Evolutionary conservation across 2,329 filamentous ascomycete genomes (phyloP), one percentile per base, ranked within the genome.

Genomic region (Alternaria atra): DNA sequence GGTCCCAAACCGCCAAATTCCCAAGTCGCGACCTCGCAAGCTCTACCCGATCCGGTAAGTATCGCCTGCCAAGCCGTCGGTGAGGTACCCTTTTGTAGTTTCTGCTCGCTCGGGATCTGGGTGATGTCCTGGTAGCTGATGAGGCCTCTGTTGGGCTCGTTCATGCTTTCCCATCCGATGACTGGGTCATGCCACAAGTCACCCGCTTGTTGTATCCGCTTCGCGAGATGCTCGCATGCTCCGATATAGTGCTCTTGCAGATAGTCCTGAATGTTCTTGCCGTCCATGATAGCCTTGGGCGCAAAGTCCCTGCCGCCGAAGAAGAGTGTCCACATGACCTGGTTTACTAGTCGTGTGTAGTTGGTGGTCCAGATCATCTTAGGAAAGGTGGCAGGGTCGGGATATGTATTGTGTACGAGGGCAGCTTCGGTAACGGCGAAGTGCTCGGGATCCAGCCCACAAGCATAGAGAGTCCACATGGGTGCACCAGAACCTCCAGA

Each of bases 331-430:
- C 97, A 98, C 69, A 98, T 93, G 46, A 93, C 94, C 67, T 94
- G 92, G 51, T 90, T 91, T 3, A 91, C 94, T 51, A 98, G 84
- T 25, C 95, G 88, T 63, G 89, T 91, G 79, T 99, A 99, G 77
- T 99, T 99, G 52, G 96, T 98, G 15, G 94, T 93, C 95, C 95
- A 99, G 59, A 98, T 94, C 96, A 99, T 99, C 82, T 97, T 98
- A 25, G 95, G 95, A 68, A 94, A 99, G 1, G 90, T 86, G 27
- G 89, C 89, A 8, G 94, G 93, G 20, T 97, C 87, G 9, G 92
- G 89, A 75, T 92, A 97, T 2, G 92, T 96, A 73, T 98, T 99
- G 54, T 99, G 95, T 6, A 99, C 94, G 61, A 98, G 86, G 37
- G 95, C 93, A 4, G 94, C 94, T 79, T 97, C 91, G 13, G 94